Evolutionary conservation across 768 basidiomycete genomes (phyloP).

Genomic region (Rhizopogon salebrosus): DNA sequence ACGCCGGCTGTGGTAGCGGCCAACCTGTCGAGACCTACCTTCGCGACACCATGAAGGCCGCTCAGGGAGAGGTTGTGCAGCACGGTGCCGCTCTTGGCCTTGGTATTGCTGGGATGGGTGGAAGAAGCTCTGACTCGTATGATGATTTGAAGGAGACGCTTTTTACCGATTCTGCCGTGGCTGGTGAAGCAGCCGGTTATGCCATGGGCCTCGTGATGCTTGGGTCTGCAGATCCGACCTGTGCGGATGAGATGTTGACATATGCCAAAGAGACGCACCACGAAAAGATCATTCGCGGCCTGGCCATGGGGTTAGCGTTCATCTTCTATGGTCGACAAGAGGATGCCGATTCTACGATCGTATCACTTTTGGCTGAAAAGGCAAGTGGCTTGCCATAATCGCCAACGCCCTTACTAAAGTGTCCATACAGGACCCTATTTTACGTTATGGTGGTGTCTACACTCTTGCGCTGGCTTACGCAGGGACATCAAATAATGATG

Average conservation of each 20-base stretch:
- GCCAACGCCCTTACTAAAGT: background rate
- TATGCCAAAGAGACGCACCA: conserved; percentile 98
- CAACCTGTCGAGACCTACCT: conserved; percentile 70
- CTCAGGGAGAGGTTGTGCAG: conserved; percentile 84
- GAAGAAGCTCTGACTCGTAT: conserved; percentile 82
- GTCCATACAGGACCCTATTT: conserved; percentile 76
- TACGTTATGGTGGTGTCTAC: conserved; percentile 97
- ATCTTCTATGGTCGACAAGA: conserved; percentile 92
- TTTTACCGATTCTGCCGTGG: conserved; percentile 92
- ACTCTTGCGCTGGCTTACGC: conserved; percentile 95
- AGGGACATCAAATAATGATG: conserved; percentile 91
- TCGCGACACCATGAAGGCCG: conserved; percentile 69
- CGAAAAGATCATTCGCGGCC: conserved; percentile 97
- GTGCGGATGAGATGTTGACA: conserved; percentile 89
- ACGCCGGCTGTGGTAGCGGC: conserved; percentile 80
- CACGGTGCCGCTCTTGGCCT: conserved; percentile 96
- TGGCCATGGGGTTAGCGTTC: conserved; percentile 90
- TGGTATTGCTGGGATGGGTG: conserved; percentile 95
- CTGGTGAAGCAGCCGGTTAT: conserved; percentile 93
- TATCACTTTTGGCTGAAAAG: conserved; percentile 78
- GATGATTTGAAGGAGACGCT: conserved; percentile 86
- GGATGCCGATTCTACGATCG: conserved; percentile 82
- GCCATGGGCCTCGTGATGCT: conserved; percentile 99
- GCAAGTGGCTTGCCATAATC: conserved; percentile 34
- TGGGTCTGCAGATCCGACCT: conserved; percentile 77